Evolutionary conservation across 805 yeast genomes (phyloP), one percentile per base, ranked within the genome.

Genomic region (Torulaspora gathmanii): DNA sequence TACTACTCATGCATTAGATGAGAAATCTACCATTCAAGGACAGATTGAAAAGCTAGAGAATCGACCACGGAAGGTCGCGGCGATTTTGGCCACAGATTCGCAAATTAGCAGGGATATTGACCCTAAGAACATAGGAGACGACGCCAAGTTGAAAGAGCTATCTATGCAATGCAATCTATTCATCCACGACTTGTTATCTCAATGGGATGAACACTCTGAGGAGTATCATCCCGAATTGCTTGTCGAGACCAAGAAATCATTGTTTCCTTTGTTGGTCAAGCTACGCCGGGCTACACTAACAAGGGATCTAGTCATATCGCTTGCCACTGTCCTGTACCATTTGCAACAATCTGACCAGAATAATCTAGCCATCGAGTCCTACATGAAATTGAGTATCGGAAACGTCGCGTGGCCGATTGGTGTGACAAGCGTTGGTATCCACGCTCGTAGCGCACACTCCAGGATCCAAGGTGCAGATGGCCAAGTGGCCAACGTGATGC

Each of bases 331-430:
- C 1, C 53, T 83, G 7, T 71, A 74, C 51, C 73, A 81, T 54
- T 44, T 85, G n/a, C 95, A 87, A 61, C 57, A 65, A 9, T 38
- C 42, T 9, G 56, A 61, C 12, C 73, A 61, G 27, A 53, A 45
- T 17, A 49, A 49, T 22, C 50, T 41, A 15, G 56, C 56, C 11
- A 77, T 77, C 47, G 86, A 86, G 55, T 71, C 80, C 20, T 88
- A 88, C 55, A 68, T 87, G 70, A 76, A 82, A 50, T 66, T 88
- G 46, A 82, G 91, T 57, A 82, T 88, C 13, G 96, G 96, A 1
- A 86, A 86, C 54, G 87, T 84, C 2, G 90, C 93, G 4, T 88
- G 95, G 95, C 96, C 96, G 2, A 83, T 87, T 52, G 96, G 96
- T 22, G 85, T 88, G 11, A 70, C 79, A 6, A 78, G 78, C 45